phyloP scores from a whole-genome alignment of 768 basidiomycete genomes.

The Psilocybe cubensis region DNA sequence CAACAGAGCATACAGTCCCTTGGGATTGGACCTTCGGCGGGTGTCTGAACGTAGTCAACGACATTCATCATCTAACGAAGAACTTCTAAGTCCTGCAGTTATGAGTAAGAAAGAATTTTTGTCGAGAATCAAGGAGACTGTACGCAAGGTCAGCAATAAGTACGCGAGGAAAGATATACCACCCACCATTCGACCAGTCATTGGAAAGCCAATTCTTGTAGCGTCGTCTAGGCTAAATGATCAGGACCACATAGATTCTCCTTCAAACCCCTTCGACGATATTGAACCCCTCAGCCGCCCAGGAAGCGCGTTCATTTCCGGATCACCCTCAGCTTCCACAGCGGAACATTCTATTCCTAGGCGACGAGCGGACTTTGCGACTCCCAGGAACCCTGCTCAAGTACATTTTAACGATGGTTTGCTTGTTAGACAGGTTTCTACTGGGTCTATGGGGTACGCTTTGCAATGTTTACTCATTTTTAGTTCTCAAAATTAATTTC shows the following conservation, averaged over 20 bases:
- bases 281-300: constrained; percentile 37
- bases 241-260: constrained; percentile 25
- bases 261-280: constrained; percentile 46
- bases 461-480: neutral
- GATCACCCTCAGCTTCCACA: constrained; percentile 69
- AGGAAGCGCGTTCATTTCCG: constrained; percentile 52
- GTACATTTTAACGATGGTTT: constrained; percentile 43
- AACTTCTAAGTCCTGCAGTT: constrained; percentile 48
- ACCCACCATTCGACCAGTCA: constrained; percentile 46
- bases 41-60: constrained; percentile 47
- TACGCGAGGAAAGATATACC: constrained; percentile 39
- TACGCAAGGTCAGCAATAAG: constrained; percentile 70
- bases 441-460: constrained; percentile 32
- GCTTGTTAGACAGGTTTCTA: constrained; percentile 38
- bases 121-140: constrained; percentile 62
- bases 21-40: constrained; percentile 55
- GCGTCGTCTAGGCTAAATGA: constrained; percentile 26
- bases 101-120: constrained; percentile 77
- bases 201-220: constrained; percentile 59
- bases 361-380: constrained; percentile 69
- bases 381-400: constrained; percentile 51
- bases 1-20: constrained; percentile 8
- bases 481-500: constrained; percentile 9
- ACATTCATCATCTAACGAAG: constrained; percentile 26
- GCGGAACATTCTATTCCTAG: constrained; percentile 68